Base-by-base conservation (phyloP, 306 rosid species). In the Cajanus cajan region DNA sequence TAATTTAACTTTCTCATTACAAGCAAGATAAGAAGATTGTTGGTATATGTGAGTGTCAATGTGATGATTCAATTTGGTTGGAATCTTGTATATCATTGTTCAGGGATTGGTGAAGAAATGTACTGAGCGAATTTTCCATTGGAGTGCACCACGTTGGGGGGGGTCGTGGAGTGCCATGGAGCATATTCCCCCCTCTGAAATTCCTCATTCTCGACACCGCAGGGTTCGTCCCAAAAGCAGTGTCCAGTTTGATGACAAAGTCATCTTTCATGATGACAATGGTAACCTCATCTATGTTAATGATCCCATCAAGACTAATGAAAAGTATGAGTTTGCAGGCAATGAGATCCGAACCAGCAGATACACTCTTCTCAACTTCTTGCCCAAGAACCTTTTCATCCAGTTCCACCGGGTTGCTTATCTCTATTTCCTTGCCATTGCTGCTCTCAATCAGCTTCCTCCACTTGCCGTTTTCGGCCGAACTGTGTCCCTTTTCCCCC, bases 391-490 rank as follows among this genome's bases (percentile, higher is more conserved):
- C 79, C 75, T 93, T 18, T 93, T 93, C 80, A 90, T 86, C 63
- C 98, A 93, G 82, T 93, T 93, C 73, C 98, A 93, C 40, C 84
- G 98, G 9, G 88, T 93, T 43, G 98, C 98, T 64, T 93, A 93
- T 61, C 80, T 93, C 62, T 93, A 93, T 80, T 93, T 93, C 82
- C 91, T 93, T 21, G 96, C 89, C 37, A 93, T 93, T 79, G 96
- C 94, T n/a, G 90, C 85, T 54, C 94, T 93, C 63, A 90, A 93
- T 72, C 98, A 93, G 93, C 98, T 93, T 65, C 98, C 98, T 24
- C 98, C 93, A 12, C 82, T 93, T 16, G 98, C 96, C 7, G 96
- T 93, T 51, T 93, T 93, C 78, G 98, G 96, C 7, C 84, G 98
- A 82, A 90, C 94, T 0, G 98, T 82, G 24, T 93, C 96, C 45